These are phyloP conservation scores for Fomitopsis palustris DNA, from an alignment of 1,284 basidiomycete species.

Conservation along the genomic window DNA sequence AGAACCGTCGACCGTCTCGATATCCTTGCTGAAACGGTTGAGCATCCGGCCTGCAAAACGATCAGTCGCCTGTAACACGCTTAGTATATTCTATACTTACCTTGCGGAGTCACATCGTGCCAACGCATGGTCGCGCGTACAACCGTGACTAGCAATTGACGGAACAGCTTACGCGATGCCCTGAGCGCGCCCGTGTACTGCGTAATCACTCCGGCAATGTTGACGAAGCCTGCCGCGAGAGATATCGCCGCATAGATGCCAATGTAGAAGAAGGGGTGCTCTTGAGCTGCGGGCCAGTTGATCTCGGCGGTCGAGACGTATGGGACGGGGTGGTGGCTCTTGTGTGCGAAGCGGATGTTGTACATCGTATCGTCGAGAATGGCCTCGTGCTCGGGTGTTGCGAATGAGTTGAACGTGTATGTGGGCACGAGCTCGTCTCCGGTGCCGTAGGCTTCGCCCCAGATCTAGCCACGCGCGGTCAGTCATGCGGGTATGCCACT, in stretches of 20 bases:
- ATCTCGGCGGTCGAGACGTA: slow-evolving; percentile 32
- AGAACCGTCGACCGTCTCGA: slow-evolving; percentile 74
- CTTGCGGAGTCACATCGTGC: slow-evolving; percentile 48
- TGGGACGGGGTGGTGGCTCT: slow-evolving; percentile 15
- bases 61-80: background rate
- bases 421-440: slow-evolving; percentile 9
- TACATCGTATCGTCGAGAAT: slow-evolving; percentile 36
- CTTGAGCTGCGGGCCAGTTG: slow-evolving; percentile 41
- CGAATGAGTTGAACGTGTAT: slow-evolving; percentile 28
- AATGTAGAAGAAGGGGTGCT: slow-evolving; percentile 63
- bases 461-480: slow-evolving; percentile 35
- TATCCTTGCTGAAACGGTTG: slow-evolving; percentile 42
- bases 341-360: slow-evolving; percentile 32
- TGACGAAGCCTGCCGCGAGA: slow-evolving; percentile 42
- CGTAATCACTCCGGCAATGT: slow-evolving; percentile 41
- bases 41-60: slow-evolving; percentile 47
- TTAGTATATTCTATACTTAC: slow-evolving; percentile 13
- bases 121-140: slow-evolving; percentile 61
- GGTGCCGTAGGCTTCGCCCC: slow-evolving; percentile 57
- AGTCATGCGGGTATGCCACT: background rate
- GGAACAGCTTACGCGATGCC: slow-evolving; percentile 60
- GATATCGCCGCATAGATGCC: slow-evolving; percentile 59
- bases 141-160: slow-evolving; percentile 50
- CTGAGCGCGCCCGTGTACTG: slow-evolving; percentile 62
- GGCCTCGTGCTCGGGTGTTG: slow-evolving; percentile 29